Evolutionary conservation across 179 eudicot genomes (phyloP).

Genomic region (Beta corolliflora): DNA sequence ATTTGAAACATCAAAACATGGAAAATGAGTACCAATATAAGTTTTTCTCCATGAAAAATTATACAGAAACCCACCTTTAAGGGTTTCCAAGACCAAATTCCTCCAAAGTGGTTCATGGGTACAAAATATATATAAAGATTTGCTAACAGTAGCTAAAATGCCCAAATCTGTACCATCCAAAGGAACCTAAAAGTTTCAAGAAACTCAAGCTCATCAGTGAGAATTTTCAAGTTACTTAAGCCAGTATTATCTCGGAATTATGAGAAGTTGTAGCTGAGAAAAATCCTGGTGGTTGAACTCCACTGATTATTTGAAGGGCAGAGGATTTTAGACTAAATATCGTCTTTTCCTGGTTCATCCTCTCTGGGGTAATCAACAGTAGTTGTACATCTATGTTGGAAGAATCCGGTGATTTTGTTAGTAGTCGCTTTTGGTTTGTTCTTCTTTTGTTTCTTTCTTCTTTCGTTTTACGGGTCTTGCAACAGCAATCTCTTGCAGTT

Average conservation of each 20-base stretch:
- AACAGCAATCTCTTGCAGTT: constrained; percentile 37
- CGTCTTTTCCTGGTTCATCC: constrained; percentile 29
- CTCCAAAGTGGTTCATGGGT: constrained; percentile 93
- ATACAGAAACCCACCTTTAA: constrained; percentile 57
- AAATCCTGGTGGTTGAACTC: constrained; percentile 86
- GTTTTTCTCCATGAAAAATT: constrained; percentile 78
- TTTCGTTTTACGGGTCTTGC: constrained; percentile 26
- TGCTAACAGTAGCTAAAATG: constrained; percentile 67
- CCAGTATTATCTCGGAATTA: constrained; percentile 81
- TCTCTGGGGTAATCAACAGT: not conserved
- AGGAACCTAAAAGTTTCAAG: constrained; percentile 81
- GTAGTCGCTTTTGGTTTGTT: not conserved
- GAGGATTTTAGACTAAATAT: constrained; percentile 63
- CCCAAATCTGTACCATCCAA: constrained; percentile 71
- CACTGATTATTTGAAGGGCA: constrained; percentile 50
- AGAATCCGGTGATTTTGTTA: constrained; percentile 12
- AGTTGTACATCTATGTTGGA: not conserved
- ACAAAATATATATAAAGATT: constrained; percentile 78
- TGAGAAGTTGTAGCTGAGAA: constrained; percentile 47
- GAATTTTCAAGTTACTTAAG: constrained; percentile 62
- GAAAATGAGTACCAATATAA: constrained; percentile 47
- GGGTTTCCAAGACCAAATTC: constrained; percentile 76
- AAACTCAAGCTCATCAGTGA: constrained; percentile 89
- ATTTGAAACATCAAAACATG: constrained; percentile 31
- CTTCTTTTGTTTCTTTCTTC: constrained; percentile 29